Base-by-base conservation (phyloP, 345 rosid species). In the Eucalyptus polyanthemos region DNA sequence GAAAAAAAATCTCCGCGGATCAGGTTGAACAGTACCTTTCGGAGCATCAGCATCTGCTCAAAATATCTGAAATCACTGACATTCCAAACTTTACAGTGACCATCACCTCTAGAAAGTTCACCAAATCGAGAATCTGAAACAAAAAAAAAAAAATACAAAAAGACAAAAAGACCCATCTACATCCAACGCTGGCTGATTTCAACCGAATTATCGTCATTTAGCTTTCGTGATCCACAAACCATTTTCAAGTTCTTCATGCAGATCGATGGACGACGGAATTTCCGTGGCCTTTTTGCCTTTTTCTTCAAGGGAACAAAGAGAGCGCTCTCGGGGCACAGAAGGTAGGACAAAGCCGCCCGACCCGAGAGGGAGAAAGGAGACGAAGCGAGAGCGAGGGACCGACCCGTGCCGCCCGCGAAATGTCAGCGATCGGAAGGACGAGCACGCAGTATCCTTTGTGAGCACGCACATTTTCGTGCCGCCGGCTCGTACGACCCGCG, bases 401-500 rank as follows among this genome's bases (percentile, higher is more conserved):
- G 24, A 6, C 37, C 13, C 27, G 50, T 81, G 50, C 86, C 25
- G 86, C 86, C 4, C 47, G 31, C 47, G 47, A 27, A 7, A 31
- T 17, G 87, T 86, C 51, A 49, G 40, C 1, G 47, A 6, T 37
- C 29, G 47, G 42, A 11, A 40, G 85, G 69, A 62, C 69, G n/a
- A 11, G 14, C 4, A 11, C 2, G 24, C 2, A 6, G 44, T 9
- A 37, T 17, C 5, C 11, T 3, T 9, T 5, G 6, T 10, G 6
- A 5, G 47, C 85, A 40, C 85, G 45, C 85, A 40, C 16, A 76
- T 76, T 76, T 21, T 6, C 16, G 47, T 21, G 9, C 45, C 2
- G 45, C 83, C 83, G 83, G 22, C 45, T 76, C 45, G 83, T 6
- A 37, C 45, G 27, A 37, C 83, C 83, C 81, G 44, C 14, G 24